Evolutionary conservation across 306 rosid genomes (phyloP), one percentile per base, ranked within the genome.

Genomic region (Dalbergia cultrata): DNA sequence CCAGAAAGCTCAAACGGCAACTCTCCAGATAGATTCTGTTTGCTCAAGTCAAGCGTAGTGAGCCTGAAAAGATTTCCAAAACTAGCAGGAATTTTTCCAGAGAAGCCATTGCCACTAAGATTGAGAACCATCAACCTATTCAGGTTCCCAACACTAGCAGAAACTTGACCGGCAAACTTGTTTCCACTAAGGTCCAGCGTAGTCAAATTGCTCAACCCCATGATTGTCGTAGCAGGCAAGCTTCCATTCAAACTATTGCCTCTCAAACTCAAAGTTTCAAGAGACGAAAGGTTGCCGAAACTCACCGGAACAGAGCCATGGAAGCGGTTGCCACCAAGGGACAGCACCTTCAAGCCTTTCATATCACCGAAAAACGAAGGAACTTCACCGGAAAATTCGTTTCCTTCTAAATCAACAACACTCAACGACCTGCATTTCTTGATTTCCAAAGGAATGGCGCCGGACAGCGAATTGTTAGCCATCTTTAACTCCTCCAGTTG

Each of bases 1-100:
- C 98, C 98, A 0, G 92, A 92, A 13, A 94, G 91, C 84, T 92
- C 98, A 81, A 84, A 90, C 6, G 98, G 98, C 67, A 94, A 80
- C 83, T 91, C 97, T 12, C 98, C 98, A 45, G 95, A 90, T 69
- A 94, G 87, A 68, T 83, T 94, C 80, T 89, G 94, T 68, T 85
- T 88, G 84, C 98, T 92, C 91, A 94, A 87, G 74, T 94, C 98
- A 45, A 94, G 88, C 35, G 90, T 90, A n/a, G 88, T 88, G 67
- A 94, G 80, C 91, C 85, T 83, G 87, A 94, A 91, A 66, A 94
- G 97, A 83, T 85, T 90, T 12, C 97, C 97, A 82, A 94, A 80
- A 63, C 90, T 88, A 26, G 95, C 41, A 34, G 98, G 97, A 62
- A 94, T 53, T 67, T 70, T 81, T 73, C 97, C 98, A 0, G 90